Evolutionary conservation across 805 yeast genomes (phyloP), one percentile per base, ranked within the genome.

Genomic region (Ogataea siamensis): DNA sequence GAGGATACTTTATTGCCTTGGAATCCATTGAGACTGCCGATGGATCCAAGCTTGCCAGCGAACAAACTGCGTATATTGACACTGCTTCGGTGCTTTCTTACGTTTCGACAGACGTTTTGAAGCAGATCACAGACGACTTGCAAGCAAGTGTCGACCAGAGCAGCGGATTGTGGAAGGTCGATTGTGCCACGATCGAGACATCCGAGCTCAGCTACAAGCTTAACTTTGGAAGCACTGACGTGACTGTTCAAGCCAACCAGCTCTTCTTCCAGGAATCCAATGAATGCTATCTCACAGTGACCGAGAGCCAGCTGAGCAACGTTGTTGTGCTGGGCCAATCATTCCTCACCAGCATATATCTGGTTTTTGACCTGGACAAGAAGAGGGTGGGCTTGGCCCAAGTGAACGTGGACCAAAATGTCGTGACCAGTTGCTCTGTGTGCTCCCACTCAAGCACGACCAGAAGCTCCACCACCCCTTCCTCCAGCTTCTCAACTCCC

Each of bases 341-440:
- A 31, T 74, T 83, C 53, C 60, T 84, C 46, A 67, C 85, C 37
- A 70, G 74, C 40, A 80, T 81, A 2, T 83, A 80, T 56, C 68
- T 78, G 18, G 86, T 80, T 11, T 80, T 73, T 57, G 83, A 83
- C 57, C 60, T 80, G 35, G 85, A 78, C 21, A 72, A 72, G 51
- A 61, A 60, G 32, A 68, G 74, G 50, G 64, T 83, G 25, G 76
- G 84, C 3, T 48, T 83, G 53, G 85, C 79, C 15, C 75, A 71
- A 53, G 73, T 70, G 17, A 46, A 54, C 30, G 47, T 48, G 22
- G 46, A 42, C n/a, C 37, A 42, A 13, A 16, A 43, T 36, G 49
- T 42, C 9, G 18, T 28, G 5, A 48, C 54, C 4, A 41, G 37
- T 5, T 46, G 51, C 33, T 32, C 43, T n/a, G 19, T 32, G 29